Conservation (phyloP, 2,329 filamentous ascomycete species). For the Mollisiaceae sp. region DNA sequence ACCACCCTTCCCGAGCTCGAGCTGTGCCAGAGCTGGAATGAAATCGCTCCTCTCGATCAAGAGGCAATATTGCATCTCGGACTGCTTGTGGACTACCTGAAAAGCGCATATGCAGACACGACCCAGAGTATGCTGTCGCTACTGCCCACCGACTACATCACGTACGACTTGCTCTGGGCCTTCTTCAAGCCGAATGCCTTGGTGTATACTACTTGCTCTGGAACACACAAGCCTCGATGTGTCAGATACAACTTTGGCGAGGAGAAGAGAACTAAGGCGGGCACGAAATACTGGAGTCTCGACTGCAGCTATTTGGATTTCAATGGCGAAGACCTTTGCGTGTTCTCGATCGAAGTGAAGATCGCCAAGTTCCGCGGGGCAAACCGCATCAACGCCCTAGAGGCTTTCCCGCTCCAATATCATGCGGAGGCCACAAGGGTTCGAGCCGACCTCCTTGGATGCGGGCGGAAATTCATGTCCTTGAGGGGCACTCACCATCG, state of each 20-base stretch:
- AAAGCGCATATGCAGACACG: constrained; percentile 20
- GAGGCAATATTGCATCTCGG: constrained; percentile 17
- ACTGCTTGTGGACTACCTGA: constrained; percentile 28
- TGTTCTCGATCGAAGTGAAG: constrained; percentile 32
- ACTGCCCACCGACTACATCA: constrained; percentile 40
- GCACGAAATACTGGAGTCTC: constrained; percentile 28
- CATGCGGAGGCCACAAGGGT: constrained; percentile 33
- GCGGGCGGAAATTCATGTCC: constrained; percentile 39
- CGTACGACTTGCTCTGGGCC: constrained; percentile 45
- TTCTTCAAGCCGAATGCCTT: constrained; percentile 44
- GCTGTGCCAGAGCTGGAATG: constrained; percentile 4
- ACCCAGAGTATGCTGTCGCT: constrained; percentile 31
- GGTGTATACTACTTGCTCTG: constrained; percentile 37
- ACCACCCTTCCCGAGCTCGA: constrained; percentile 26
- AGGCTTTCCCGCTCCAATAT: constrained; percentile 42
- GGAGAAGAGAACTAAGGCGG: constrained; percentile 23
- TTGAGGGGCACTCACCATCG: constrained; percentile 38
- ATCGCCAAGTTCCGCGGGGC: constrained; percentile 28
- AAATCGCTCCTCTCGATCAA: constrained; percentile 8
- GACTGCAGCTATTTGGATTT: constrained; percentile 33
- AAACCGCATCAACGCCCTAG: constrained; percentile 38
- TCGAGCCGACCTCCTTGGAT: constrained; percentile 36
- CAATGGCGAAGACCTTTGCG: constrained; percentile 37
- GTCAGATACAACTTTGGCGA: constrained; percentile 33
- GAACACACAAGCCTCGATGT: constrained; percentile 31